Conservation (phyloP, 73 alveolate genomes). For the Breviolum minutum region DNA sequence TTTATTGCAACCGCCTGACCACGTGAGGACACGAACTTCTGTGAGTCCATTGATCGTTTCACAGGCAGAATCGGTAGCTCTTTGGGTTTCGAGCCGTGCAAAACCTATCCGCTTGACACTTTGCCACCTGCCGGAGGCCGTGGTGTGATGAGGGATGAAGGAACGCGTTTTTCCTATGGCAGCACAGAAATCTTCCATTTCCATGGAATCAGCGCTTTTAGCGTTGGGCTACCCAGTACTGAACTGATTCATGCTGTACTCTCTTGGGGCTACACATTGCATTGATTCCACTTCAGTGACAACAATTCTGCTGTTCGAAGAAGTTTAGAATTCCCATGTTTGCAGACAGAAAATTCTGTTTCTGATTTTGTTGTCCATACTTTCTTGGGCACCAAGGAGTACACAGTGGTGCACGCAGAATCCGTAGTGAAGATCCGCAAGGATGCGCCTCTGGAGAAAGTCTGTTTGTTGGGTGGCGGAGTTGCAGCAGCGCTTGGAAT, state of each 20-base stretch:
- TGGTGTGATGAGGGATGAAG: constrained; percentile 97
- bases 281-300: too few species aligned
- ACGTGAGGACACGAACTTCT: constrained; percentile 61
- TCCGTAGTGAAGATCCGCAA: constrained; percentile 97
- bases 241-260: not conserved
- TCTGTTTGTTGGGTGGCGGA: constrained; percentile 98
- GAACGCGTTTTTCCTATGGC: constrained; percentile 97
- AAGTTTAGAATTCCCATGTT: not conserved
- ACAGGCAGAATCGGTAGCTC: not conserved
- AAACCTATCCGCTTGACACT: not conserved
- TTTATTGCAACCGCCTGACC: too few species aligned
- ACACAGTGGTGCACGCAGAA: constrained; percentile 98
- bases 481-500: constrained; percentile 96
- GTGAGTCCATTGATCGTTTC: constrained; percentile 53
- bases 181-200: constrained; percentile 97
- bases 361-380: not conserved
- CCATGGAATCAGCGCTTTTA: constrained; percentile 98
- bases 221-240: constrained; percentile 53
- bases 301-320: too few species aligned
- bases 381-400: constrained; percentile 67
- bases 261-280: not conserved
- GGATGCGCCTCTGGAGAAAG: constrained; percentile 96
- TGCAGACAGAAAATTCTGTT: not conserved
- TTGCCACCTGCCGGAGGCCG: constrained; percentile 95
- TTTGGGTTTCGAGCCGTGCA: not conserved